Percentiles rank a stretch among this genome's conserved stretches.
These are phyloP conservation scores for Fragosphaeria purpurea DNA, from an alignment of 2,329 filamentous ascomycete species.

Conservation along the genomic window DNA sequence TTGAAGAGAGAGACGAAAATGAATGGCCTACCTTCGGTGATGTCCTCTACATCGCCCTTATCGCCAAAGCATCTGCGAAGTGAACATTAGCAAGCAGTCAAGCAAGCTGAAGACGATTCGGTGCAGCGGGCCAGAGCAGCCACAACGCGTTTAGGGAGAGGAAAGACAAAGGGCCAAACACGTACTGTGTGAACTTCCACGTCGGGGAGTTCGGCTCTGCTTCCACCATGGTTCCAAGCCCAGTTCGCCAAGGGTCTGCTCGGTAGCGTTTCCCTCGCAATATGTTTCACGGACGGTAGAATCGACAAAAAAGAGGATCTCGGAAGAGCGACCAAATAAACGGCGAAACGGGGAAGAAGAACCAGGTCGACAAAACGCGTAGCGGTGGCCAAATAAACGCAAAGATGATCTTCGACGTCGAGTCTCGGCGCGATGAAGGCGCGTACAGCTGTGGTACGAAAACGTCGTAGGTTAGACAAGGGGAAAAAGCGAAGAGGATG, in stretches of 20 bases:
- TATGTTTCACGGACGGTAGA: no score
- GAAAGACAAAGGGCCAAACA: constrained; percentile 16
- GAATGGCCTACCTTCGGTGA: constrained; percentile 69
- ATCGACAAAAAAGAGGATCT: no score
- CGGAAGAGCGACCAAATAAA: no score
- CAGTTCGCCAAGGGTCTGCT: not conserved
- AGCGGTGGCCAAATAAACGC: no score
- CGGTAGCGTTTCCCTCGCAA: no score
- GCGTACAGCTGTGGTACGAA: not conserved
- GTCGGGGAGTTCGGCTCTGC: constrained; percentile 87
- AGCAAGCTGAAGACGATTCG: not conserved
- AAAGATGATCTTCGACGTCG: no score
- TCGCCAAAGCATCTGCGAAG: constrained; percentile 85
- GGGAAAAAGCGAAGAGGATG: not conserved
- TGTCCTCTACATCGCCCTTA: constrained; percentile 98
- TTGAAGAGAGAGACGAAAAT: not conserved
- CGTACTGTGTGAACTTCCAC: constrained; percentile 99
- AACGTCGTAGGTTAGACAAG: no score
- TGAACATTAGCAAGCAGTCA: constrained; percentile 16
- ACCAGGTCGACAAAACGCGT: no score
- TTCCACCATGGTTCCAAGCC: constrained; percentile 73
- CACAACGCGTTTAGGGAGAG: not conserved
- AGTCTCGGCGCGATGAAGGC: no score
- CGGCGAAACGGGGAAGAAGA: no score
- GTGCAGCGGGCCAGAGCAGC: not conserved